A percentile compares a stretch with the other conserved stretches of the same genome.
Evolutionary conservation across 2,329 filamentous ascomycete genomes (phyloP).

Genomic region (Colletotrichum euphorbiae): DNA sequence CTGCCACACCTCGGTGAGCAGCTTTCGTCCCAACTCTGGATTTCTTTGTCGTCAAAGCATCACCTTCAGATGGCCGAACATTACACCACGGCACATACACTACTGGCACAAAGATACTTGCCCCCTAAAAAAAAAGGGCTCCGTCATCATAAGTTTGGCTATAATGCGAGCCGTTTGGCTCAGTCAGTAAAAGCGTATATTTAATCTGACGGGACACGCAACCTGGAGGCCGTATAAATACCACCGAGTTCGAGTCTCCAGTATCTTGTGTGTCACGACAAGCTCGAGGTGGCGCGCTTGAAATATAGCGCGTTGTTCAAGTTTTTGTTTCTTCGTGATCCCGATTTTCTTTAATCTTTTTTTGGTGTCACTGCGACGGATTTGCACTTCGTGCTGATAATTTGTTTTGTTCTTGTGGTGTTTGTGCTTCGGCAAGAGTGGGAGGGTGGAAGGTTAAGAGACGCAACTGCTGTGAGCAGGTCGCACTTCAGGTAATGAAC

Average conservation of each 20-base stretch:
- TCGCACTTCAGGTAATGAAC: too few relatives aligned
- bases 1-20: constrained; percentile 6
- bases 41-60: not conserved
- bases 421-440: too few relatives aligned
- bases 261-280: constrained; percentile 1
- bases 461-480: too few relatives aligned
- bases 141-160: constrained; percentile 3
- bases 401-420: too few relatives aligned
- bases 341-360: too few relatives aligned
- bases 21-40: constrained; percentile 4
- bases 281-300: constrained; percentile 5
- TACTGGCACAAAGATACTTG: not conserved
- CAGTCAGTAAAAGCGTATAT: not conserved
- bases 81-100: not conserved
- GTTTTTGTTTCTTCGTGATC: not conserved
- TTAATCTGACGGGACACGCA: not conserved
- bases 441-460: too few relatives aligned
- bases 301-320: not conserved
- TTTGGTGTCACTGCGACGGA: too few relatives aligned
- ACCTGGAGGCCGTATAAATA: not conserved
- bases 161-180: constrained; percentile 3
- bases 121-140: not conserved
- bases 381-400: too few relatives aligned
- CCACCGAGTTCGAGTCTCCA: constrained; percentile 11
- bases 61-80: not conserved